phyloP scores from a whole-genome alignment of 768 basidiomycete species.

The Neoboletus brunneissimus region DNA sequence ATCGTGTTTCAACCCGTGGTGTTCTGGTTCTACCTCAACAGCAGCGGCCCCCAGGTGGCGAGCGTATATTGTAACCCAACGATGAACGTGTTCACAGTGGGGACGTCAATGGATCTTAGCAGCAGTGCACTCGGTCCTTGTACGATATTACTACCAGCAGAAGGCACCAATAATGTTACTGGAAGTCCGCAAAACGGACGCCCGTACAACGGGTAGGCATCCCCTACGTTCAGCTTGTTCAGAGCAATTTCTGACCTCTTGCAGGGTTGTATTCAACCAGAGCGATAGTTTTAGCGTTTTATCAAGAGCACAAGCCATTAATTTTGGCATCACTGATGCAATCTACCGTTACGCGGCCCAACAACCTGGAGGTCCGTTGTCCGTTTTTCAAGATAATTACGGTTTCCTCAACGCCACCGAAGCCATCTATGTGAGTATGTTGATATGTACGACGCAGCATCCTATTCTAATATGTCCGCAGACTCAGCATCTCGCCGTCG shows the following conservation, averaged over 20 bases:
- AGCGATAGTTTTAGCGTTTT: slow-evolving; percentile 44
- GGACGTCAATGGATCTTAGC: slow-evolving; percentile 42
- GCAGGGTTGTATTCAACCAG: slow-evolving; percentile 42
- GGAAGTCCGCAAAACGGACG: slow-evolving; percentile 42
- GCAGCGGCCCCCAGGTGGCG: slow-evolving; percentile 38
- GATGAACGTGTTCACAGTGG: slow-evolving; percentile 44
- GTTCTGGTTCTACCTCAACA: slow-evolving; percentile 61
- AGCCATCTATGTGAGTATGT: slow-evolving; percentile 32
- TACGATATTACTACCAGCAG: slow-evolving; percentile 25
- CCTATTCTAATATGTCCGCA: slow-evolving; percentile 18
- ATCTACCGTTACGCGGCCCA: slow-evolving; percentile 54
- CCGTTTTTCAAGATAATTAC: slow-evolving; percentile 46
- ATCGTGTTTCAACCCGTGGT: slow-evolving; percentile 53
- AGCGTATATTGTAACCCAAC: slow-evolving; percentile 58
- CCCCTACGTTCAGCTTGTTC: not conserved
- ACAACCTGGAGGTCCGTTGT: slow-evolving; percentile 38
- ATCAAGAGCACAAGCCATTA: slow-evolving; percentile 49
- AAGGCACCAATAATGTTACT: slow-evolving; percentile 50
- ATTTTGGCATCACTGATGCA: slow-evolving; percentile 56
- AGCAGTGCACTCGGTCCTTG: slow-evolving; percentile 43
- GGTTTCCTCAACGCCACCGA: slow-evolving; percentile 54
- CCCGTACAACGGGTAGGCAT: slow-evolving; percentile 57
- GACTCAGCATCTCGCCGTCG: slow-evolving; percentile 58
- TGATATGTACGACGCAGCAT: not conserved
- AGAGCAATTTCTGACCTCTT: not conserved